Conservation (phyloP, 805 yeast species). For the Starmerella apicola region DNA sequence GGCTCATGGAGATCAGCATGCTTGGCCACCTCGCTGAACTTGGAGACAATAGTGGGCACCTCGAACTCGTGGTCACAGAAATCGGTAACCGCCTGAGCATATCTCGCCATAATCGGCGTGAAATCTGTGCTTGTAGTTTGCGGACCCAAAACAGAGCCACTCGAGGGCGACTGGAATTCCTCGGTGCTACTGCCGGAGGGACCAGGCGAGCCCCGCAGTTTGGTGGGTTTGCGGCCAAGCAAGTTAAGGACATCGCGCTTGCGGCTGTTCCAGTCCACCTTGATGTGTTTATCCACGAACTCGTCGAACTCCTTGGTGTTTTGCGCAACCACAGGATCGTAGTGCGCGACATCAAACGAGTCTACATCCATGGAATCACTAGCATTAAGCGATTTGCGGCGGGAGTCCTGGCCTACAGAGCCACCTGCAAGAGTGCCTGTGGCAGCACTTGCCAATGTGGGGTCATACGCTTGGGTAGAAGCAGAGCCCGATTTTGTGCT, state of each 20-base stretch:
- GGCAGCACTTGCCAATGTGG: not conserved
- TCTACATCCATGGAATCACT: not conserved
- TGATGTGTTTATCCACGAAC: constrained; percentile 57
- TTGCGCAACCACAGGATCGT: constrained; percentile 60
- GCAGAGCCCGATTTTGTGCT: not conserved
- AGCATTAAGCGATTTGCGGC: not conserved
- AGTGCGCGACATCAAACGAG: constrained; percentile 20
- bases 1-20: not conserved
- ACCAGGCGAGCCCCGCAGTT: constrained; percentile 43
- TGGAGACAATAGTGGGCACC: constrained; percentile 10
- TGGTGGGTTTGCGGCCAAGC: constrained; percentile 42
- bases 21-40: constrained; percentile 6
- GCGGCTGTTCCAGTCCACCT: constrained; percentile 74
- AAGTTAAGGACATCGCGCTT: constrained; percentile 62
- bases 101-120: constrained; percentile 14
- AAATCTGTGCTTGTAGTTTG: constrained; percentile 5
- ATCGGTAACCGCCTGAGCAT: constrained; percentile 10
- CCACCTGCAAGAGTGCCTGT: not conserved
- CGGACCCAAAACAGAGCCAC: constrained; percentile 8
- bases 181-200: not conserved
- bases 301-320: constrained; percentile 77
- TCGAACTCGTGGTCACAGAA: constrained; percentile 10
- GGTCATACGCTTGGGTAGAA: not conserved
- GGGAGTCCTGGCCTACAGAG: not conserved
- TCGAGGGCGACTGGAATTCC: not conserved